Conservation (phyloP, 164 flowering plant genomes). For the Hamamelis virginiana region DNA sequence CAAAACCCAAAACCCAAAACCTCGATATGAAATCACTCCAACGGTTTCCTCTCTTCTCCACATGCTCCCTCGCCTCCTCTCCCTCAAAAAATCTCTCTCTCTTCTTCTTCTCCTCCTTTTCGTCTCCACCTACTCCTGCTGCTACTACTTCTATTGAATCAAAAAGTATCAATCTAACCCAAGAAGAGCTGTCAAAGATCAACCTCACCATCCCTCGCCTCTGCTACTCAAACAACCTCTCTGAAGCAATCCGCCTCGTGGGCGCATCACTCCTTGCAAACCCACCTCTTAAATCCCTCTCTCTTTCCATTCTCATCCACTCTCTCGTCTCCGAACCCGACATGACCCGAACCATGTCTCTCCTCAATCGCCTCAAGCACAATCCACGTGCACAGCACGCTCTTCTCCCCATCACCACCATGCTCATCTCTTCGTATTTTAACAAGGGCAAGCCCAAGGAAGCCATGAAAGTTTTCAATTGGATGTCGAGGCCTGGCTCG, state of each 20-base stretch:
- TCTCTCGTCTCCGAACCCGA: slow-evolving; percentile 42
- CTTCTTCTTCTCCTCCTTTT: neutral
- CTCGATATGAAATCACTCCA: neutral
- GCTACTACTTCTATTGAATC: neutral
- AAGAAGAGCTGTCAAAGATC: slow-evolving; percentile 33
- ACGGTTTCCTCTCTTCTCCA: neutral
- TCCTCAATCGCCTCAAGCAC: slow-evolving; percentile 40
- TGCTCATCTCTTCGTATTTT: slow-evolving; percentile 32
- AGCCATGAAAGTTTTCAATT: slow-evolving; percentile 39
- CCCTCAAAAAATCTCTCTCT: neutral
- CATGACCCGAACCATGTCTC: slow-evolving; percentile 36
- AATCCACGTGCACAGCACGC: slow-evolving; percentile 18
- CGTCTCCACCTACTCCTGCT: neutral
- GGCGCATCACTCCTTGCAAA: slow-evolving; percentile 33
- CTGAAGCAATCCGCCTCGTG: slow-evolving; percentile 35
- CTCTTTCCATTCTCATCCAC: slow-evolving; percentile 34
- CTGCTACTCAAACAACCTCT: slow-evolving; percentile 36
- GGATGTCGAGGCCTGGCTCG: slow-evolving; percentile 38
- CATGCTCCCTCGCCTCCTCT: neutral
- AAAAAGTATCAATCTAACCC: slow-evolving; percentile 16
- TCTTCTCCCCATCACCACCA: slow-evolving; percentile 21
- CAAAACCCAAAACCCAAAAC: too few species aligned
- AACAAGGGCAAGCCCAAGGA: slow-evolving; percentile 24
- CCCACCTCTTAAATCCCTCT: slow-evolving; percentile 34
- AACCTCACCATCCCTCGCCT: slow-evolving; percentile 51